Evolutionary conservation across 2,329 filamentous ascomycete genomes (phyloP), one percentile per base, ranked within the genome.

Genomic region (Helicocarpus griseus): DNA sequence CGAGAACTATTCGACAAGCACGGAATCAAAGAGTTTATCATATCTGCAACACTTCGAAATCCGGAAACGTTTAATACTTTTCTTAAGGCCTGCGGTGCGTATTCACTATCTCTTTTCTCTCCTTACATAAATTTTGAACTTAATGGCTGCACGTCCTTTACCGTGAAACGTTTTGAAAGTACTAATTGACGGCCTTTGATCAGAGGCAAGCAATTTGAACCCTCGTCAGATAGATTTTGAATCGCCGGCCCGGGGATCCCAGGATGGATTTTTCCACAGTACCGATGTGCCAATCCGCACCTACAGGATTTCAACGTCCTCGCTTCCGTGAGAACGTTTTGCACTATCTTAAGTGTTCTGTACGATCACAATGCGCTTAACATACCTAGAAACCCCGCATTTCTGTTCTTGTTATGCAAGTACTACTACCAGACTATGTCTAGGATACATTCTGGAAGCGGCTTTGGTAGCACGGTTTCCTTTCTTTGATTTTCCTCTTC

Each of bases 21-120:
- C 54, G 64, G 72, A 14, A 60, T 71, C 28, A 63, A 79, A 44
- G 61, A 75, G 41, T 77, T 82, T 43, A 66, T 85, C 51, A 78
- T 85, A 55, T 75, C 80, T 2, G 77, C 79, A 13, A 80, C 81
- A 0, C 72, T 85, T 50, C 76, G 82, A 51, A 85, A 84, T 53
- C 70, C 76, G 51, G 69, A 81, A 49, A 85, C 81, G 0, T 83
- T 83, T 63, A 71, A 77, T 57, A 68, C 72, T 24, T 84, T 85
- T 60, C 62, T 75, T 57, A 67, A 74, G 52, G 76, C 75, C 51
- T 84, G 81, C 65, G 67, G 81, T 84, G 67, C 62, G 80, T 63
- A 11, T 24, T 7, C 5, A 13, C 26, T 31, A 31, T 43, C 31
- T 21, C 21, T 29, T 21, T 73, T 14, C 22, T 29, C 14, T 24